Evolutionary conservation across 805 yeast species (phyloP).

Genomic region (Wickerhamomyces strasburgensis): DNA sequence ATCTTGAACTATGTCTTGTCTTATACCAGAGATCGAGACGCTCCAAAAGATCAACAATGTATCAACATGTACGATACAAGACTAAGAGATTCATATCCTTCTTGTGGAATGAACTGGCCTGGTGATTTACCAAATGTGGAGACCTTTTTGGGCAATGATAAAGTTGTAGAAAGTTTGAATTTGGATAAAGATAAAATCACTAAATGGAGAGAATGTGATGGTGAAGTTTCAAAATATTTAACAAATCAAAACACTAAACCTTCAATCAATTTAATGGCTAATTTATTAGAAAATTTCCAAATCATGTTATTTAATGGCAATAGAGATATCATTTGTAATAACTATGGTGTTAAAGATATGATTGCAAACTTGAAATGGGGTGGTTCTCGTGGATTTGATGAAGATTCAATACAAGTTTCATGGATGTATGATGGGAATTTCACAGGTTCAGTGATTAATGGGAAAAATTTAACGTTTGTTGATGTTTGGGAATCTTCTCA

Average conservation of each 20-base stretch:
- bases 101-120: slow-evolving; percentile 96
- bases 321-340: slow-evolving; percentile 84
- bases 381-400: slow-evolving; percentile 38
- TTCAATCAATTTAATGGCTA: slow-evolving; percentile 63
- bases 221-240: slow-evolving; percentile 48
- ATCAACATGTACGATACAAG: slow-evolving; percentile 80
- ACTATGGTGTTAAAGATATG: slow-evolving; percentile 64
- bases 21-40: slow-evolving; percentile 27
- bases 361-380: slow-evolving; percentile 63
- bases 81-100: slow-evolving; percentile 66
- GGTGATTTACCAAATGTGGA: slow-evolving; percentile 48
- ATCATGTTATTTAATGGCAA: slow-evolving; percentile 82
- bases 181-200: slow-evolving; percentile 34
- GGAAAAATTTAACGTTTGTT: slow-evolving; percentile 71
- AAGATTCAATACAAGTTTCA: slow-evolving; percentile 22
- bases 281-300: slow-evolving; percentile 49
- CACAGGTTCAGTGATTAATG: slow-evolving; percentile 46
- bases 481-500: slow-evolving; percentile 76
- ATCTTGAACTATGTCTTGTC: slow-evolving; percentile 29
- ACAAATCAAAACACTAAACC: slow-evolving; percentile 51
- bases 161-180: slow-evolving; percentile 50
- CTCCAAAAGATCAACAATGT: slow-evolving; percentile 47
- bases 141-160: slow-evolving; percentile 44
- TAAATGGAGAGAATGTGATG: slow-evolving; percentile 77
- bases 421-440: slow-evolving; percentile 45